phyloP scores from a whole-genome alignment of 139 green algal genomes.

The Coelastrella sp. region DNA sequence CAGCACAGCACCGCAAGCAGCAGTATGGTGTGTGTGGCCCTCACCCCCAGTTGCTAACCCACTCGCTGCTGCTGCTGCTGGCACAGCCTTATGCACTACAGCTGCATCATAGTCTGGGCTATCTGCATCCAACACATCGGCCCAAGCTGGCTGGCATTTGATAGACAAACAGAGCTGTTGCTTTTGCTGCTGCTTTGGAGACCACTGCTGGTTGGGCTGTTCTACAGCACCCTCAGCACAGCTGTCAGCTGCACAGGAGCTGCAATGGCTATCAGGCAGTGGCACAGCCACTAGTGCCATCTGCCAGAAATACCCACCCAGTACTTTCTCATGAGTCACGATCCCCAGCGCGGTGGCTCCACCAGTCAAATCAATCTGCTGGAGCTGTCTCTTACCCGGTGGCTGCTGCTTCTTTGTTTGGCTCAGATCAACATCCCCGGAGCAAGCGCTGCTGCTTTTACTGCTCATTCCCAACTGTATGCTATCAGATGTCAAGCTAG shows the following conservation, averaged over 20 bases:
- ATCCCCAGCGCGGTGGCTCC: background rate
- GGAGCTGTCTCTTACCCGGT: background rate
- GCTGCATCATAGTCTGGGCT: background rate
- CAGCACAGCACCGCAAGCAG: background rate
- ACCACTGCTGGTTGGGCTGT: no score
- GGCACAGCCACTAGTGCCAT: background rate
- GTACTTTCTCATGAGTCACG: background rate
- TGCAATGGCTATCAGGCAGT: no score
- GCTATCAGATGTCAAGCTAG: background rate
- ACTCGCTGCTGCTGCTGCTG: background rate
- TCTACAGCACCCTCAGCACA: background rate
- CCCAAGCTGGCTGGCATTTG: background rate
- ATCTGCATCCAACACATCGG: background rate
- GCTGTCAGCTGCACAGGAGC: no score
- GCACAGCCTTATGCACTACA: background rate
- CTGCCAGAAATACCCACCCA: slow-evolving; percentile 14
- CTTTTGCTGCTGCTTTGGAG: slow-evolving; percentile 16
- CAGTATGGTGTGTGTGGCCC: background rate
- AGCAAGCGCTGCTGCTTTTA: background rate
- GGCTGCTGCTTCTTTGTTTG: background rate
- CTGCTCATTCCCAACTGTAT: background rate
- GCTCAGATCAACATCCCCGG: no score
- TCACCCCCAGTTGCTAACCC: no score
- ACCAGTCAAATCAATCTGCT: background rate
- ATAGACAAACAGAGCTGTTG: background rate